Conservation (phyloP, 2,329 filamentous ascomycete species). For the Atkinsonella hypoxylon region DNA sequence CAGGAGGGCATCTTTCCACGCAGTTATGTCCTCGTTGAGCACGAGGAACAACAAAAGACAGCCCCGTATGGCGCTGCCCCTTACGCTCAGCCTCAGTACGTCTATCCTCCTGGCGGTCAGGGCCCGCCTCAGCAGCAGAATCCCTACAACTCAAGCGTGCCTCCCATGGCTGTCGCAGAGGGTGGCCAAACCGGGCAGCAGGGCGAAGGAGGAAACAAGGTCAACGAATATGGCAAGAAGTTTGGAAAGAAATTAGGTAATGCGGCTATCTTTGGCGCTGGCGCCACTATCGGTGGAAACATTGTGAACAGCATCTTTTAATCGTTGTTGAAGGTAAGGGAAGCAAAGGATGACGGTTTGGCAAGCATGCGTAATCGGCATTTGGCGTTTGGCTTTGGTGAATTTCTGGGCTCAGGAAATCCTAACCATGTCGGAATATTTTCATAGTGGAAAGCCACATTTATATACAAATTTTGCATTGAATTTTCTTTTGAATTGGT, state of each 20-base stretch:
- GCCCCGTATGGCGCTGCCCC: conserved; percentile 21
- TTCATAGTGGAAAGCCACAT: too few species aligned
- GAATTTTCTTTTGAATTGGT: not conserved
- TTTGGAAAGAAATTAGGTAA: conserved; percentile 85
- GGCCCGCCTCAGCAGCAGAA: conserved; percentile 39
- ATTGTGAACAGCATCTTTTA: conserved; percentile 87
- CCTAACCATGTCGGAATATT: too few species aligned
- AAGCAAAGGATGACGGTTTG: not conserved
- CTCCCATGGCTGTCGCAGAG: conserved; percentile 61
- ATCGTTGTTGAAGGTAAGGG: not conserved
- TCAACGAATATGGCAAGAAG: conserved; percentile 74
- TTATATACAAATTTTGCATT: too few species aligned
- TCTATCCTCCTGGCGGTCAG: conserved; percentile 15
- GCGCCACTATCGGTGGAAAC: conserved; percentile 80
- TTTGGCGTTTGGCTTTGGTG: not conserved
- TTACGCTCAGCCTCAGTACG: conserved; percentile 25
- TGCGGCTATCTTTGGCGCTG: conserved; percentile 79
- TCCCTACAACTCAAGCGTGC: conserved; percentile 58
- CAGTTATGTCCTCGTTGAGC: conserved; percentile 69
- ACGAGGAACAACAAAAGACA: conserved; percentile 38
- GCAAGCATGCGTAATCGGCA: not conserved
- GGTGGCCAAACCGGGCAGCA: conserved; percentile 26
- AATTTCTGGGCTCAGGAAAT: not conserved
- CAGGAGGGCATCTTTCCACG: conserved; percentile 91
- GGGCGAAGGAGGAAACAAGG: conserved; percentile 44